A percentile compares a stretch with the other conserved stretches of the same genome.
These are phyloP conservation scores for Botrytis fragariae DNA, from an alignment of 2,329 filamentous ascomycete genomes.

Conservation along the genomic window DNA sequence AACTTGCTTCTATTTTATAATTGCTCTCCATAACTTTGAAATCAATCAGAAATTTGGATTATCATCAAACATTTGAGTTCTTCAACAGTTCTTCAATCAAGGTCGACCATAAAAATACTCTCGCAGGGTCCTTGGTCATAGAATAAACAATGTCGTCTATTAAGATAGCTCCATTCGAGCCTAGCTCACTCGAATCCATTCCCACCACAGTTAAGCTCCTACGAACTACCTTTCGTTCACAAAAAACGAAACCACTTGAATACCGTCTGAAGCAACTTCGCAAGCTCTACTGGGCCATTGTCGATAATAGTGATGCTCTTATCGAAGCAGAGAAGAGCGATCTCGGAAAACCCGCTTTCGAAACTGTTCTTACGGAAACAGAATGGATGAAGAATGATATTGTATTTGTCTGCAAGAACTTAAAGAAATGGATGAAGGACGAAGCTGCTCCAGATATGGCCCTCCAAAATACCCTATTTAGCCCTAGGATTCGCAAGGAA, in stretches of 20 bases:
- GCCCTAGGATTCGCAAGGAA: constrained; percentile 78
- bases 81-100: not conserved
- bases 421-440: constrained; percentile 80
- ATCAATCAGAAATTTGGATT: not conserved
- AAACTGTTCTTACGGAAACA: constrained; percentile 72
- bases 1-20: not conserved
- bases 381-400: constrained; percentile 80
- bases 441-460: constrained; percentile 71
- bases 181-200: constrained; percentile 67
- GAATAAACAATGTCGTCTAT: constrained; percentile 19
- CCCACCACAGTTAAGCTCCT: constrained; percentile 57
- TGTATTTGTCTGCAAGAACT: constrained; percentile 71
- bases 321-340: constrained; percentile 74
- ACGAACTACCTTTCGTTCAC: constrained; percentile 68
- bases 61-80: not conserved
- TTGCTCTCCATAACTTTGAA: not conserved
- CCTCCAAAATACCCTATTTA: constrained; percentile 65
- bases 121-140: not conserved
- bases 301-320: constrained; percentile 72
- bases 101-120: no score
- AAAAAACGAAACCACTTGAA: constrained; percentile 78
- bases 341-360: constrained; percentile 73
- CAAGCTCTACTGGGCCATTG: constrained; percentile 90
- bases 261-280: constrained; percentile 84
- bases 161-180: constrained; percentile 47